Conservation (phyloP, 2,329 filamentous ascomycete species). For the Gaeumannomyces sp. region DNA sequence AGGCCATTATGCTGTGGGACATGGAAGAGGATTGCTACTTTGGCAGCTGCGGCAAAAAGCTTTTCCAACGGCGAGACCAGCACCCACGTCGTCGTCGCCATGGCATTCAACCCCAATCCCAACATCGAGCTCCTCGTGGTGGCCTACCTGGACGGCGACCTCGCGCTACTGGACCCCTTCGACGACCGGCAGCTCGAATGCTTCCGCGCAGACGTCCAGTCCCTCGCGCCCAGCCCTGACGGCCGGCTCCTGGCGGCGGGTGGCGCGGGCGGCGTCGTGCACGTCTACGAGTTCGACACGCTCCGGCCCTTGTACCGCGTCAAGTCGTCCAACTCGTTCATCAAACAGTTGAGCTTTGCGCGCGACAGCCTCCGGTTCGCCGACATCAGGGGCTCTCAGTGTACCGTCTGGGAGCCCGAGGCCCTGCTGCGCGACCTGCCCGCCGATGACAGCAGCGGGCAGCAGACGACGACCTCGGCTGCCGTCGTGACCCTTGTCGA, state of each 20-base stretch:
- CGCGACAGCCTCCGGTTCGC: constrained; percentile 26
- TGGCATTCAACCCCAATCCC: constrained; percentile 30
- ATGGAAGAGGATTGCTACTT: constrained; percentile 24
- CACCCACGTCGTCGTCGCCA: constrained; percentile 22
- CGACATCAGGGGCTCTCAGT: constrained; percentile 29
- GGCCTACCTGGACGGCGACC: constrained; percentile 26
- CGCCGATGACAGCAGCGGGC: constrained; percentile 21
- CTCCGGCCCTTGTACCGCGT: constrained; percentile 24
- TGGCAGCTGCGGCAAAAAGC: constrained; percentile 29
- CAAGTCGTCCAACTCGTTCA: constrained; percentile 20
- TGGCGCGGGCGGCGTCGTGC: constrained; percentile 19
- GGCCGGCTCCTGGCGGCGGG: constrained; percentile 24
- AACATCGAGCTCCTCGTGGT: constrained; percentile 23
- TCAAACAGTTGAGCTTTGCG: constrained; percentile 26
- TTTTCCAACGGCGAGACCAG: constrained; percentile 24
- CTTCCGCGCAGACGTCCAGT: constrained; percentile 23
- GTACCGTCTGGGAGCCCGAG: constrained; percentile 31
- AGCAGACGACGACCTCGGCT: constrained; percentile 12
- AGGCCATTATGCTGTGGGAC: constrained; percentile 29
- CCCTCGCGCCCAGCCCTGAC: constrained; percentile 25
- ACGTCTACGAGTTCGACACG: constrained; percentile 24
- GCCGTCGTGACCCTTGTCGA: constrained; percentile 16
- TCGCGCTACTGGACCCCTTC: constrained; percentile 26
- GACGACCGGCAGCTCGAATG: constrained; percentile 19
- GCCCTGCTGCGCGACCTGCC: constrained; percentile 21